Evolutionary conservation across 2,329 filamentous ascomycete species (phyloP).

Genomic region (Simplicillium aogashimaense): DNA sequence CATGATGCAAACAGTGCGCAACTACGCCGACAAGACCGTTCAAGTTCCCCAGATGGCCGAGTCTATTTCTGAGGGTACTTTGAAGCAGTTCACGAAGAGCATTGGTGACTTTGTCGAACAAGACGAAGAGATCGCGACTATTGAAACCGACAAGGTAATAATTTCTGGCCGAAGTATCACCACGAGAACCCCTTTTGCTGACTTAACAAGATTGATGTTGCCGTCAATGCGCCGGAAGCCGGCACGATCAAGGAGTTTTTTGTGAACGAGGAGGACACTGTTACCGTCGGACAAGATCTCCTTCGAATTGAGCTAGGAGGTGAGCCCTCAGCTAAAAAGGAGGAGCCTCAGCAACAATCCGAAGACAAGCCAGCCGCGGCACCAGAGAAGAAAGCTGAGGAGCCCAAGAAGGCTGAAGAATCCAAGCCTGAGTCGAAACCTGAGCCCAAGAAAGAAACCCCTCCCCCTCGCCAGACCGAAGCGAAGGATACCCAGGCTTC

Average conservation of each 20-base stretch:
- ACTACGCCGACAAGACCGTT: constrained; percentile 71
- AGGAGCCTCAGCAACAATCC: constrained; percentile 26
- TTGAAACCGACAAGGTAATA: constrained; percentile 93
- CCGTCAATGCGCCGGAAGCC: constrained; percentile 86
- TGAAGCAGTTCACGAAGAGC: constrained; percentile 91
- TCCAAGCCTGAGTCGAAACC: constrained; percentile 29
- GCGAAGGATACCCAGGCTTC: constrained; percentile 15
- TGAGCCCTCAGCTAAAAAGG: constrained; percentile 27
- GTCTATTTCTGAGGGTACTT: constrained; percentile 92
- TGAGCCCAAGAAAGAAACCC: constrained; percentile 22
- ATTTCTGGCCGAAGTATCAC: neutral
- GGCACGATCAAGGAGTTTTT: constrained; percentile 89
- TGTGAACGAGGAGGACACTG: constrained; percentile 89
- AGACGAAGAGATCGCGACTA: constrained; percentile 96
- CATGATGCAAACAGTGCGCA: constrained; percentile 47
- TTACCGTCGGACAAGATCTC: constrained; percentile 86
- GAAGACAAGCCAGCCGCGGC: constrained; percentile 13
- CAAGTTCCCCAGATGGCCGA: constrained; percentile 98
- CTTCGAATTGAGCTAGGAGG: constrained; percentile 76
- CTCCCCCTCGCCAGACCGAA: constrained; percentile 12
- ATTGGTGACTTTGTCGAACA: constrained; percentile 89
- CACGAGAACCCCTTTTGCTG: no score
- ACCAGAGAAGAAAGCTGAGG: constrained; percentile 11
- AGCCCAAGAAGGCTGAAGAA: constrained; percentile 25
- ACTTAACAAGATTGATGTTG: constrained; percentile 71